phyloP scores from a whole-genome alignment of 371 early-diverging fungal species.

The Lichtheimia corymbifera region DNA sequence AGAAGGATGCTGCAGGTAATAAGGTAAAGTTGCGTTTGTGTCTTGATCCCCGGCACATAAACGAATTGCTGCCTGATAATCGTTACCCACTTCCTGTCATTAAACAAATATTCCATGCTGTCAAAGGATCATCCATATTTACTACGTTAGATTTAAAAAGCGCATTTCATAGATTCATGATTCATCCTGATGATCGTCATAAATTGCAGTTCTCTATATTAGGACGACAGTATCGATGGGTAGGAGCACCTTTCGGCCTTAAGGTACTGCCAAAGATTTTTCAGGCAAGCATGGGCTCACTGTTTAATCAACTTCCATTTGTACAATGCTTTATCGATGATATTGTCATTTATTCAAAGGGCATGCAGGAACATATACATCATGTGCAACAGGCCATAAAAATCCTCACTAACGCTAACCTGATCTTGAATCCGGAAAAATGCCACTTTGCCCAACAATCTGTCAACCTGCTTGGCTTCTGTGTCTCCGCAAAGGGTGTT shows the following conservation, averaged over 20 bases:
- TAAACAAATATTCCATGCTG: slow-evolving; percentile 13
- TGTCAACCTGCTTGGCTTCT: slow-evolving; percentile 20
- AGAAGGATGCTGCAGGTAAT: slow-evolving; percentile 21
- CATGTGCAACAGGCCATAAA: slow-evolving; percentile 4
- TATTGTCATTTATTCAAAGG: neutral
- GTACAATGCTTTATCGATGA: slow-evolving; percentile 15
- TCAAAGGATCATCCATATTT: slow-evolving; percentile 17
- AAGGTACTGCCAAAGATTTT: slow-evolving; percentile 24
- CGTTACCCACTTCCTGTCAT: slow-evolving; percentile 24
- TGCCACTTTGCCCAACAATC: slow-evolving; percentile 11
- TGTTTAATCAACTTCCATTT: slow-evolving; percentile 2
- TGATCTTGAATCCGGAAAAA: slow-evolving; percentile 20
- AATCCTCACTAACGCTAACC: slow-evolving; percentile 10
- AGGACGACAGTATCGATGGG: slow-evolving; percentile 25
- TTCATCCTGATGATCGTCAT: slow-evolving; percentile 19
- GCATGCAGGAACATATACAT: neutral
- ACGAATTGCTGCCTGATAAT: slow-evolving; percentile 18
- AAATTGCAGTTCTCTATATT: neutral
- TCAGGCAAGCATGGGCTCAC: slow-evolving; percentile 18
- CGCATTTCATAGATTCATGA: slow-evolving; percentile 29
- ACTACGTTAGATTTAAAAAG: slow-evolving; percentile 24
- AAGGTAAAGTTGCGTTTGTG: slow-evolving; percentile 13
- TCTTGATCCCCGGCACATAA: slow-evolving; percentile 25
- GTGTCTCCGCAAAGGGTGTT: slow-evolving; percentile 15
- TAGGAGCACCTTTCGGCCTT: slow-evolving; percentile 25